Conservation (phyloP, 2,329 filamentous ascomycete genomes). For the Xylaria arbuscula region DNA sequence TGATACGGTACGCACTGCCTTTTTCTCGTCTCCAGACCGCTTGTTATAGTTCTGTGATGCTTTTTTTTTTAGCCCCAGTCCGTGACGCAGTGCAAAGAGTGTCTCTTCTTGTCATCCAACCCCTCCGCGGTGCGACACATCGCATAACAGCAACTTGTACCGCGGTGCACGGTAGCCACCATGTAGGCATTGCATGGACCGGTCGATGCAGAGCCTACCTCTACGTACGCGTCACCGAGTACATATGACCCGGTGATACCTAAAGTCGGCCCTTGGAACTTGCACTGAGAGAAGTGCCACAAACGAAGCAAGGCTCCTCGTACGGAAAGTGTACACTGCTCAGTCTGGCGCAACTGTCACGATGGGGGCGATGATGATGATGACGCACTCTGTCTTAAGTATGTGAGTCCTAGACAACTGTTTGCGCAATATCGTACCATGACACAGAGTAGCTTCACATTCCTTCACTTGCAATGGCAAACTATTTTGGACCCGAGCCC, state of each 20-base stretch:
- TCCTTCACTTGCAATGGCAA: not conserved
- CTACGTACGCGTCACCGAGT: not conserved
- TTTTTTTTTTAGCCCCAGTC: not conserved
- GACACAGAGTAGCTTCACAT: not conserved
- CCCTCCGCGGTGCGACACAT: not conserved
- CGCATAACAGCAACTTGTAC: not conserved
- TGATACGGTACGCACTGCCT: not conserved
- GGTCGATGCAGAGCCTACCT: not conserved
- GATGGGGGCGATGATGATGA: not conserved
- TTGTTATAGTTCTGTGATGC: conserved; percentile 10
- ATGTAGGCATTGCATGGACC: not conserved
- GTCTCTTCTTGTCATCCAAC: conserved; percentile 2
- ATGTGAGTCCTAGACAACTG: not conserved
- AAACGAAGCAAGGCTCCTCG: not conserved
- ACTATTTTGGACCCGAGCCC: not conserved
- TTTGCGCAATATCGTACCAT: conserved; percentile 5
- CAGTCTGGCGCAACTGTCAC: not conserved
- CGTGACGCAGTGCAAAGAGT: not conserved
- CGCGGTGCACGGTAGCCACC: conserved; percentile 4
- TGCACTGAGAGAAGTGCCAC: not conserved
- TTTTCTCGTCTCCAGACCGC: conserved; percentile 13
- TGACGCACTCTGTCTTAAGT: conserved; percentile 2
- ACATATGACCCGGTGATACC: not conserved
- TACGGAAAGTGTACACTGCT: not conserved
- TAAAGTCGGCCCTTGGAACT: not conserved